phyloP scores from a whole-genome alignment of 345 rosid genomes.

The Eucalyptus tenuipes region DNA sequence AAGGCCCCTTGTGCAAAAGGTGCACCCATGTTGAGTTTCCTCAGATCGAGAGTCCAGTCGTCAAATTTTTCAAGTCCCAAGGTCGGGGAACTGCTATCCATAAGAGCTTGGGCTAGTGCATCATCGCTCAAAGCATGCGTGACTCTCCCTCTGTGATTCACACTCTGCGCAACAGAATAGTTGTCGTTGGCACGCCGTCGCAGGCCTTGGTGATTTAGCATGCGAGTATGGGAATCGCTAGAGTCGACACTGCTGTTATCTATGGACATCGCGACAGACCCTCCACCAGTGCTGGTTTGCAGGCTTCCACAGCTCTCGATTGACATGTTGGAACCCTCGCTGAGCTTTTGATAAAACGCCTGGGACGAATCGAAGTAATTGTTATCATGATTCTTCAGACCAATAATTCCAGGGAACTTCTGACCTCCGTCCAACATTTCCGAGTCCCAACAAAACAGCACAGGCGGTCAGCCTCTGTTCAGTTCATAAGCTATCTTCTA shows the following conservation, averaged over 20 bases:
- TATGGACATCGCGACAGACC: slow-evolving; percentile 29
- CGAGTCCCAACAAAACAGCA: not conserved
- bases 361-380: slow-evolving; percentile 19
- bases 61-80: slow-evolving; percentile 18
- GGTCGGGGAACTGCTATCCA: slow-evolving; percentile 17
- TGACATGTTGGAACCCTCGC: slow-evolving; percentile 37
- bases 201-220: slow-evolving; percentile 32
- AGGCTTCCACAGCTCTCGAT: slow-evolving; percentile 25
- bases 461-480: not conserved
- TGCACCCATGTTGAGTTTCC: slow-evolving; percentile 28
- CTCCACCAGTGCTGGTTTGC: slow-evolving; percentile 30
- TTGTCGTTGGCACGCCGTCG: slow-evolving; percentile 17
- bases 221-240: slow-evolving; percentile 31
- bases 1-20: slow-evolving; percentile 38
- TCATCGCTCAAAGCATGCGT: slow-evolving; percentile 27
- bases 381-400: slow-evolving; percentile 11
- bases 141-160: slow-evolving; percentile 18
- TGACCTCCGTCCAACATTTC: slow-evolving; percentile 30
- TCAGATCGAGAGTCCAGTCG: slow-evolving; percentile 29
- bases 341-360: slow-evolving; percentile 25
- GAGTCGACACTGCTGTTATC: slow-evolving; percentile 33
- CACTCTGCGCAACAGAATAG: slow-evolving; percentile 16
- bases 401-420: slow-evolving; percentile 24
- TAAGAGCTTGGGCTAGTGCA: slow-evolving; percentile 24
- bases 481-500: not conserved